Evolutionary conservation across 2,329 filamentous ascomycete genomes (phyloP), one percentile per base, ranked within the genome.

Genomic region (Claviceps spartinae): DNA sequence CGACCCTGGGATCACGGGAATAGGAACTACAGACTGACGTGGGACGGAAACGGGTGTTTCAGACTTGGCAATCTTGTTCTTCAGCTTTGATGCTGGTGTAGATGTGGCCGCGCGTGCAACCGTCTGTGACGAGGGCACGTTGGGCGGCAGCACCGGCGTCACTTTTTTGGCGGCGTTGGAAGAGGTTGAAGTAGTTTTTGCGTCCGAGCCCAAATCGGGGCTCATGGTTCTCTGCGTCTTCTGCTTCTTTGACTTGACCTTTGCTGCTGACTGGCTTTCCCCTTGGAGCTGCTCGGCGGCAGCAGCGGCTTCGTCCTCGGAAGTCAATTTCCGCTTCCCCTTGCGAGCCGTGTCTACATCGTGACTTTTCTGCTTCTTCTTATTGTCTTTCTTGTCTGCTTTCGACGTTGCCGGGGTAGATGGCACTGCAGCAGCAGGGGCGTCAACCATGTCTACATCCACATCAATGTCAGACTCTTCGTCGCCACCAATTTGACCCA

Each of bases 401-500:
- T 46, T 43, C 11, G 56, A 47, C 18, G 55, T 48, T 22, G 53
- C 61, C 0, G 51, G 46, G 34, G 59, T 44, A 2, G 51, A 46
- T 42, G 61, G 50, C 3, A 59, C 49, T 14, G 62, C 42, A 9
- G 55, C 47, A n/a, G 57, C 51, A n/a, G 71, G 60, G 1, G 68
- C 68, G 30, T 71, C 65, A 0, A 59, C 56, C 72, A 76, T 74
- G 55, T 74, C 72, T 5, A 68, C 63, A 53, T 71, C 71, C 5
- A 68, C 69, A 16, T 74, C 71, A 13, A 63, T 66, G 20, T 72
- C 72, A 60, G 76, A 58, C 1, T 59, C 55, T 0, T 58, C 67
- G 26, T 71, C 72, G n/a, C 40, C 51, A 11, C 72, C 72, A 56
- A 74, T 74, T 14, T 56, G 63, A 45, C 60, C 62, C 58, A 63